These are phyloP conservation scores for Alternaria viburni DNA, from an alignment of 2,329 filamentous ascomycete species.

Conservation along the genomic window DNA sequence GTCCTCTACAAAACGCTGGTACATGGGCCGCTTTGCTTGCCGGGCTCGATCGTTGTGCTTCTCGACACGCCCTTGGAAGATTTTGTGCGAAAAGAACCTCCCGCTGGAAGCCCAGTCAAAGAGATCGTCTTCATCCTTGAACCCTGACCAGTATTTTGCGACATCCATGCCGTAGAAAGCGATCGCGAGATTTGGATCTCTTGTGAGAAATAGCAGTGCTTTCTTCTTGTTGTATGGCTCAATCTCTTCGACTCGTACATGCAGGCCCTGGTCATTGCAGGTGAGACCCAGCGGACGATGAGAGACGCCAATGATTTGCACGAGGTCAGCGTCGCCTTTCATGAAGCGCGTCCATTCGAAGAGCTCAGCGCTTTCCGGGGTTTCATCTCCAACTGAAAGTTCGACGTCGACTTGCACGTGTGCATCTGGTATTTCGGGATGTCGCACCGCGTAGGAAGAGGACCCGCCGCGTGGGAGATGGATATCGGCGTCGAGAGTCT, in stretches of 20 bases:
- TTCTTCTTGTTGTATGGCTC: slow-evolving; percentile 64
- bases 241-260: slow-evolving; percentile 71
- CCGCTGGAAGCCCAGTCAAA: slow-evolving; percentile 67
- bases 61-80: slow-evolving; percentile 41
- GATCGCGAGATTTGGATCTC: slow-evolving; percentile 62
- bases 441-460: slow-evolving; percentile 59
- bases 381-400: slow-evolving; percentile 52
- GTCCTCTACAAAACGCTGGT: slow-evolving; percentile 66
- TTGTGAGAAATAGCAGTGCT: slow-evolving; percentile 66
- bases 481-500: slow-evolving; percentile 55
- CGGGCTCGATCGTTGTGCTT: slow-evolving; percentile 64
- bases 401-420: slow-evolving; percentile 75
- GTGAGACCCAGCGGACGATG: slow-evolving; percentile 72
- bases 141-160: slow-evolving; percentile 61
- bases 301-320: slow-evolving; percentile 69
- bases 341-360: slow-evolving; percentile 71
- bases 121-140: slow-evolving; percentile 61
- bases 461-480: slow-evolving; percentile 30
- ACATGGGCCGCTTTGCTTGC: slow-evolving; percentile 63
- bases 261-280: slow-evolving; percentile 67
- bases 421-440: slow-evolving; percentile 25
- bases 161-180: slow-evolving; percentile 67
- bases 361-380: slow-evolving; percentile 31
- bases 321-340: slow-evolving; percentile 74
- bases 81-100: slow-evolving; percentile 62